Percentiles rank a stretch among this genome's conserved stretches.
phyloP scores from a whole-genome alignment of 2,329 filamentous ascomycete species.

The Raffaelea albimanens region DNA sequence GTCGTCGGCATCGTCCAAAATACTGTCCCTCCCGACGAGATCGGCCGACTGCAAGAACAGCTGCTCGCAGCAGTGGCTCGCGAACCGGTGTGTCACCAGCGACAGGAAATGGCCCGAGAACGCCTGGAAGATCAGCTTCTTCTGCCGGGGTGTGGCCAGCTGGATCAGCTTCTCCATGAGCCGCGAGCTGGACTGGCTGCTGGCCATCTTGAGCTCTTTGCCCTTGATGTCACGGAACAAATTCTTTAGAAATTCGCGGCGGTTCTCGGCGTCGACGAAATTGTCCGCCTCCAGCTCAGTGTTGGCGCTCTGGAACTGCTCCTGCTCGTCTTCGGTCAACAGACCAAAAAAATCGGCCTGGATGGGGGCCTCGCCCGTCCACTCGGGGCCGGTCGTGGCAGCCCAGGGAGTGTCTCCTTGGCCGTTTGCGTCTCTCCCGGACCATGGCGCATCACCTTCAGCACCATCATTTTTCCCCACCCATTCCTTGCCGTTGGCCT shows the following conservation, averaged over 20 bases:
- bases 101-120: slow-evolving; percentile 83
- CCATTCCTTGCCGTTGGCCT: neutral
- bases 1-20: slow-evolving; percentile 29
- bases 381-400: neutral
- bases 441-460: too few species aligned
- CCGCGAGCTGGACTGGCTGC: slow-evolving; percentile 89
- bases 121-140: slow-evolving; percentile 77
- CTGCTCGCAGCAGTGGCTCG: slow-evolving; percentile 93
- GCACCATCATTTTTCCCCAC: neutral
- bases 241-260: slow-evolving; percentile 63
- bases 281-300: slow-evolving; percentile 84
- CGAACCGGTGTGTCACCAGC: slow-evolving; percentile 89
- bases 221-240: slow-evolving; percentile 80
- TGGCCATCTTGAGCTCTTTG: slow-evolving; percentile 93
- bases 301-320: slow-evolving; percentile 87
- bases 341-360: slow-evolving; percentile 94
- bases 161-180: slow-evolving; percentile 87
- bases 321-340: slow-evolving; percentile 85
- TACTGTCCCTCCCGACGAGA: too few species aligned
- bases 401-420: too few species aligned
- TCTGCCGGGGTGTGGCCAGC: slow-evolving; percentile 66
- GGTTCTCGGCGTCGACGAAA: slow-evolving; percentile 66
- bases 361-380: slow-evolving; percentile 44
- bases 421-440: too few species aligned
- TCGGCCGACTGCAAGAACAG: slow-evolving; percentile 75